These are phyloP conservation scores for Candida orba DNA, from an alignment of 805 yeast species.

Conservation along the genomic window DNA sequence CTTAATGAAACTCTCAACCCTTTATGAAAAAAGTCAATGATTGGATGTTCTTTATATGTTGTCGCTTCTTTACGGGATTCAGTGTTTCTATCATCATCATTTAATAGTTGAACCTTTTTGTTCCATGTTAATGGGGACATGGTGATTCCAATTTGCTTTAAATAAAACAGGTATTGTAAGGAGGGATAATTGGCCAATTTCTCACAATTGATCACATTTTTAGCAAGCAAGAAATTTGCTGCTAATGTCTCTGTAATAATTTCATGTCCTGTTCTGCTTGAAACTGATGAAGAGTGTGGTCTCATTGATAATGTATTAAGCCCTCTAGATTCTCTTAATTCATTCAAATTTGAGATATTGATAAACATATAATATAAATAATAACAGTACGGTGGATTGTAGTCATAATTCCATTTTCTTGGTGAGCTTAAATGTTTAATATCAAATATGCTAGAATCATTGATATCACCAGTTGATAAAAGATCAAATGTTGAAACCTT, in stretches of 20 bases:
- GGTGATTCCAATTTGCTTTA: conserved; percentile 24
- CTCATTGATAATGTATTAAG: conserved; percentile 16
- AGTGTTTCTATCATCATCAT: conserved; percentile 19
- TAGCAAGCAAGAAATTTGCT: conserved; percentile 18
- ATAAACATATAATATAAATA: conserved; percentile 30
- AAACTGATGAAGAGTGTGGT: conserved; percentile 19
- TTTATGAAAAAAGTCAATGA: conserved; percentile 19
- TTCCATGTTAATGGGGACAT: conserved; percentile 26
- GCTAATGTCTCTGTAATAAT: conserved; percentile 21
- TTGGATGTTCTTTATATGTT: conserved; percentile 19
- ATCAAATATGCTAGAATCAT: conserved; percentile 17
- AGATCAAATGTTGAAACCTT: conserved; percentile 29
- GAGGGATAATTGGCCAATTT: conserved; percentile 18
- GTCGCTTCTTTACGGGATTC: conserved; percentile 2
- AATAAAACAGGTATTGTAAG: conserved; percentile 21
- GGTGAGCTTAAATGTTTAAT: conserved; percentile 20
- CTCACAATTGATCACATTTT: conserved; percentile 22
- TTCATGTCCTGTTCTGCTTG: conserved; percentile 21
- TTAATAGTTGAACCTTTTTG: conserved; percentile 17
- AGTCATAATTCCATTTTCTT: conserved; percentile 25
- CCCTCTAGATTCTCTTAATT: conserved; percentile 12
- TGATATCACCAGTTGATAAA: conserved; percentile 19
- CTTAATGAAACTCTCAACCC: conserved; percentile 21
- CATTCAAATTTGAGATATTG: conserved; percentile 18
- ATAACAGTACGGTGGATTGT: conserved; percentile 34